Evolutionary conservation across 2,329 filamentous ascomycete species (phyloP), one percentile per base, ranked within the genome.

Genomic region (Sclerotinia minor): DNA sequence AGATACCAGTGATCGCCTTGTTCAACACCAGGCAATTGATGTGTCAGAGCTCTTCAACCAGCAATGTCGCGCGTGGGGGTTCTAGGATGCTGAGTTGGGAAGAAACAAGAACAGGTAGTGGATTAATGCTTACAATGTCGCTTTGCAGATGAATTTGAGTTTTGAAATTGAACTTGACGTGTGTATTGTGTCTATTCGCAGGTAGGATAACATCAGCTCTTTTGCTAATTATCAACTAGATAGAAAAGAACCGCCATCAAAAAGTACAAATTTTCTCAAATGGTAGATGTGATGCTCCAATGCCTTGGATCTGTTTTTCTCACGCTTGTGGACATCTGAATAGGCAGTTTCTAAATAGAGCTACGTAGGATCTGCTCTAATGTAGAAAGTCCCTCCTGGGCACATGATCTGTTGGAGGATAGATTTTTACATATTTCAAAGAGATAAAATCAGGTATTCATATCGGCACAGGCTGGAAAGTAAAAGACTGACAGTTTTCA

Each of bases 1-100:
- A 0, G 86, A 89, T 73, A 89, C 85, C 0, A 85, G 85, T 0
- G 83, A 88, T 70, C 59, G 59, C n/a, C 45, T 53, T 88, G 2
- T 88, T 87, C 74, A 87, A 87, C 73, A 88, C 83, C 0, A 84
- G 81, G 5, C 76, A 83, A 54, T 8, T 54, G 29, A 29, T 9
- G 7, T 55, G 59, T 38, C 26, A 11, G 38, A 24, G 49, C n/a
- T 3, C 8, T 44, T 19, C 13, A 35, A 45, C 1, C n/a, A n/a
- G n/a, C n/a, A 6, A 60, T 35, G 21, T 19, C 7, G 21, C 21
- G 13, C 41, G 9, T 32, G 38, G 38, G 41, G 7, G 15, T 49
- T 29, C 11, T 35, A 21, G 7, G 9, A 61, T 38, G 5, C n/a
- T 26, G 15, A 64, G 7, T 13, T 38, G 13, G 29, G 19, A 9